phyloP scores from a whole-genome alignment of 257 asterid genomes.

The Galeopsis tetrahit region DNA sequence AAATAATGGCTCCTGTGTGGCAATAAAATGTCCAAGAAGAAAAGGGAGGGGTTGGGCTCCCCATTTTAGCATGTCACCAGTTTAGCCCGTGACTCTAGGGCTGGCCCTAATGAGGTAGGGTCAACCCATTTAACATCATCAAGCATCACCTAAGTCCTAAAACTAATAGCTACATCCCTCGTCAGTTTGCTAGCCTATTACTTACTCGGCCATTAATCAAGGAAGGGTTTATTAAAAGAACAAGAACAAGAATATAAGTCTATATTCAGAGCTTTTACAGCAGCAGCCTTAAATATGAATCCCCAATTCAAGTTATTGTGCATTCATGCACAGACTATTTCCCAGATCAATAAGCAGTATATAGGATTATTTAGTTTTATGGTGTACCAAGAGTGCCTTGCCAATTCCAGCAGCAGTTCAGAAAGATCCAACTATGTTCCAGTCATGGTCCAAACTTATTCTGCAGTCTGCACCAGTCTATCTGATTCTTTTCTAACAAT shows the following conservation, averaged over 20 bases:
- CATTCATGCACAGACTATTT: background rate
- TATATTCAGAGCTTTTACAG: background rate
- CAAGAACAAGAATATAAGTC: background rate
- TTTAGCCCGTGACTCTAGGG: too few species aligned
- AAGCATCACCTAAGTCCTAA: background rate
- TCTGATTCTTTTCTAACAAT: background rate
- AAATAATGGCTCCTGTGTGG: background rate
- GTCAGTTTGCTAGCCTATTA: too few species aligned
- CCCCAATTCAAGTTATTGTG: background rate
- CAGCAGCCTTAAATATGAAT: background rate
- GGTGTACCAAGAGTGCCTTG: too few species aligned
- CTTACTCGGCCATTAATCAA: background rate
- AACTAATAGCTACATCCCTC: conserved; percentile 7
- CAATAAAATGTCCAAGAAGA: background rate
- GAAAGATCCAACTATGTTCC: too few species aligned
- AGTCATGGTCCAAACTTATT: background rate
- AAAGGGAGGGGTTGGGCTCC: background rate
- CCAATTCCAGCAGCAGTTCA: too few species aligned
- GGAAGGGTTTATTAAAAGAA: background rate
- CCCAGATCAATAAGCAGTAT: background rate
- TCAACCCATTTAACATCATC: too few species aligned
- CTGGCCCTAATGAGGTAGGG: too few species aligned
- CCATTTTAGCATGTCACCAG: background rate
- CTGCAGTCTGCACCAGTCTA: background rate
- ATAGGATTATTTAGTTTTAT: background rate